A percentile compares a stretch with the other conserved stretches of the same genome.
phyloP scores from a whole-genome alignment of 1,139 yeast genomes.

The Scheffersomyces segobiensis region DNA sequence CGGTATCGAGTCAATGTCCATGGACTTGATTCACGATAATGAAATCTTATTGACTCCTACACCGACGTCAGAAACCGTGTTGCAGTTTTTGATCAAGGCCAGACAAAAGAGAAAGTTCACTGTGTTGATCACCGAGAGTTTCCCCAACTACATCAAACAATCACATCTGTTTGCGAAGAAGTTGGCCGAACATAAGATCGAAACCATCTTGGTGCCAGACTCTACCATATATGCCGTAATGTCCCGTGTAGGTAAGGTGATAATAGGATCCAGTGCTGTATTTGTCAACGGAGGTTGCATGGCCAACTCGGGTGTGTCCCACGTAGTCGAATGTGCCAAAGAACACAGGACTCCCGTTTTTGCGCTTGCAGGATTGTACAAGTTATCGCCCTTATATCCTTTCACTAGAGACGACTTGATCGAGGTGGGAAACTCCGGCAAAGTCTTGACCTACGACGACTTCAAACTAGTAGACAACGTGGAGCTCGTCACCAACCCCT shows the following conservation, averaged over 20 bases:
- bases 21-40: slow-evolving; percentile 92
- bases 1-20: slow-evolving; percentile 85
- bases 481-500: slow-evolving; percentile 83
- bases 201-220: slow-evolving; percentile 90
- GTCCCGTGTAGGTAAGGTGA: slow-evolving; percentile 96
- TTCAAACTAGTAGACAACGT: slow-evolving; percentile 65
- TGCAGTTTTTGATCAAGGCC: slow-evolving; percentile 84
- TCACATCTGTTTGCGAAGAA: slow-evolving; percentile 81
- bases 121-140: slow-evolving; percentile 88
- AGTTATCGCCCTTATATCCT: slow-evolving; percentile 91
- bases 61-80: slow-evolving; percentile 86
- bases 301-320: slow-evolving; percentile 86
- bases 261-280: slow-evolving; percentile 88
- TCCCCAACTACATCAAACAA: slow-evolving; percentile 76
- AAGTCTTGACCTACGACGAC: slow-evolving; percentile 72
- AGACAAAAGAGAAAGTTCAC: slow-evolving; percentile 88
- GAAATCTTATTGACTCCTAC: slow-evolving; percentile 92
- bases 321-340: slow-evolving; percentile 94
- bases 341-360: slow-evolving; percentile 94
- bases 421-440: slow-evolving; percentile 92
- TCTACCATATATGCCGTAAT: slow-evolving; percentile 91
- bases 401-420: slow-evolving; percentile 84
- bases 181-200: slow-evolving; percentile 83
- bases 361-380: slow-evolving; percentile 92
- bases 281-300: slow-evolving; percentile 96